Base-by-base conservation (phyloP, 2,329 filamentous ascomycete species). In the Rachicladosporium sp. region DNA sequence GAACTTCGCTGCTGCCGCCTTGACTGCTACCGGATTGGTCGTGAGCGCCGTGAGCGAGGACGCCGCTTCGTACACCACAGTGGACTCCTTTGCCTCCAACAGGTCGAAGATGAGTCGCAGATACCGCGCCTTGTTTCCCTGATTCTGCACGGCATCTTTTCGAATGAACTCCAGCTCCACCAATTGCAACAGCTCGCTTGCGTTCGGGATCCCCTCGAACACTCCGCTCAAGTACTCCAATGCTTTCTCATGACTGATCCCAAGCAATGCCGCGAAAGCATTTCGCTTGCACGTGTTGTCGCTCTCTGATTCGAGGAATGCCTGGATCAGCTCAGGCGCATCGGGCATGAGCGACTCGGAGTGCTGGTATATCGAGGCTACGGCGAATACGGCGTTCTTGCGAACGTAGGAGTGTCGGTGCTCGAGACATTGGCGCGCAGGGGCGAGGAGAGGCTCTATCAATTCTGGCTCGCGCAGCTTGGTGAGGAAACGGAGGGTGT, bases 281-380 rank as follows among this genome's bases (percentile, higher is more conserved):
- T 98, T 98, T 57, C 91, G 78, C 73, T 95, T 96, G 77, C 89
- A 96, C 21, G 91, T 96, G 37, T 84, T 78, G 58, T 98, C 91
- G 52, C 76, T 93, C 66, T 98, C 91, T 40, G 78, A 76, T 51
- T 89, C 84, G 44, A 98, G 73, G 71, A 98, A 98, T 11, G 78
- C 76, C 42, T 85, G 76, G 47, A 98, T 81, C 44, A 98, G 78
- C 54, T 98, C 91, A 38, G 91, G 80, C 21, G 91, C 91, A 64
- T 98, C 91, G 33, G 91, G 91, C 55, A 98, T 95, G 38, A 98
- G 74, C 44, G 81, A 78, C 46, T 91, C 87, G 21, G 85, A 89
- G 66, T 95, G 87, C 57, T 82, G 78, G 69, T 79, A 89, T 58
- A 98, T 95, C 39, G 87, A 91, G 10, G 91, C 78, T 45, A 98